Evolutionary conservation across 192 early-diverging fungal genomes (phyloP).

Genomic region (Umbelopsis sp.): DNA sequence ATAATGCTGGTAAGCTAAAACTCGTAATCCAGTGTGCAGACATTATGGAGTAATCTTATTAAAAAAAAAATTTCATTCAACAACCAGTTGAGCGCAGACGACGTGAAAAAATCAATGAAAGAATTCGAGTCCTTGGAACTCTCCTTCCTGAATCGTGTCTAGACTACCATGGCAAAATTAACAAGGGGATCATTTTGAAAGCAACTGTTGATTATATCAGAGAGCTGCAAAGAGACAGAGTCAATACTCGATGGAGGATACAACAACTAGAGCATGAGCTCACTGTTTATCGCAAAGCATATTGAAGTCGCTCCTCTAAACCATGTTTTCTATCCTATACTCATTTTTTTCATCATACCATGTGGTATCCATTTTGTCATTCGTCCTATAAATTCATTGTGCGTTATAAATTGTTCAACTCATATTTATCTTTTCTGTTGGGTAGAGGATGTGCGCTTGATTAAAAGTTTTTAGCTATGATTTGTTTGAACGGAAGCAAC

Average conservation of each 20-base stretch:
- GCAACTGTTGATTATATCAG: slow-evolving; percentile 92
- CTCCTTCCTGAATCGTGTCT: slow-evolving; percentile 81
- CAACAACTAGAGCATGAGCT: slow-evolving; percentile 15
- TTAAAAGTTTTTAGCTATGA: no score
- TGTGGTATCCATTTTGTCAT: not conserved
- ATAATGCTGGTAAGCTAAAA: slow-evolving; percentile 73
- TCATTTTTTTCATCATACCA: not conserved
- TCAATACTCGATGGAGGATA: slow-evolving; percentile 2
- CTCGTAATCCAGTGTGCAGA: no score
- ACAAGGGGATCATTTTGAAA: slow-evolving; percentile 92
- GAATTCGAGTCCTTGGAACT: slow-evolving; percentile 83
- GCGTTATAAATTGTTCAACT: not conserved
- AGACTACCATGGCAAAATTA: slow-evolving; percentile 84
- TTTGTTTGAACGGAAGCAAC: not conserved
- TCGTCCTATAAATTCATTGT: not conserved
- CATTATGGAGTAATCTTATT: not conserved
- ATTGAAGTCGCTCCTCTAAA: not conserved
- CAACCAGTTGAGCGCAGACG: slow-evolving; percentile 84
- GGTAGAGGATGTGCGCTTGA: no score
- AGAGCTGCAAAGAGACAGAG: slow-evolving; percentile 28
- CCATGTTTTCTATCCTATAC: not conserved
- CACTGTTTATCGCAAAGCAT: slow-evolving; percentile 13
- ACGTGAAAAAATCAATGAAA: slow-evolving; percentile 98
- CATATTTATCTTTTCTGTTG: no score
- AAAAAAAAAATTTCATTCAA: not conserved